Evolutionary conservation across 2,329 filamentous ascomycete species (phyloP), one percentile per base, ranked within the genome.

Genomic region (Cercospora sp.): DNA sequence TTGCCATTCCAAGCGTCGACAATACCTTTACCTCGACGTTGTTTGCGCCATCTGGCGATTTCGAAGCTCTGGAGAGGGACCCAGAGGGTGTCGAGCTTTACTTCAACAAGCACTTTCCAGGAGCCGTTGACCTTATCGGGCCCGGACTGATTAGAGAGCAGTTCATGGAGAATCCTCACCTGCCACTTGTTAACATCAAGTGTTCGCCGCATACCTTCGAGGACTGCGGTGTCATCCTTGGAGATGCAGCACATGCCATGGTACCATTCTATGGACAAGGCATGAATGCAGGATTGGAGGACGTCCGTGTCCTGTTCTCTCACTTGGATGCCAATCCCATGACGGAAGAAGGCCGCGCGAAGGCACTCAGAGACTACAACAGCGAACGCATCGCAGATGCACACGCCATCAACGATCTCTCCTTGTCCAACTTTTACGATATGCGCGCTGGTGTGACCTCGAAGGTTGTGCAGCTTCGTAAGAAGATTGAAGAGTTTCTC

Each of bases 261-360:
- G 93, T 99, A 0, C 95, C 95, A 0, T 99, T 99, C 80, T 99
- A 98, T 79, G 95, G 95, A 0, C 95, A 99, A 79, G 95, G 95
- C 42, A 96, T 99, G 89, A 99, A 99, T 76, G 91, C 95, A 0
- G 95, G 95, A 0, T 87, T 99, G 51, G 95, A 99, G 81, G 94
- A 97, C 75, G 93, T 99, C 12, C 89, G 91, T 7, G 89, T 96
- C 5, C 86, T 99, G 0, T 99, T 97, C 80, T 87, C 89, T 0
- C 85, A 91, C 53, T 84, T 98, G 1, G 94, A 97, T 80, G 86
- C 87, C 72, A 84, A 93, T 72, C 81, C 84, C 1, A 79, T 78
- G 39, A 74, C 81, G 6, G 75, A 80, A 20, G 83, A 69, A 30
- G 70, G 73, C 18, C 77, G 79, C 45, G 76, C 74, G 0, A 72